These are phyloP conservation scores for Sclerotiophoma versabilis DNA, from an alignment of 2,329 filamentous ascomycete species.

Conservation along the genomic window DNA sequence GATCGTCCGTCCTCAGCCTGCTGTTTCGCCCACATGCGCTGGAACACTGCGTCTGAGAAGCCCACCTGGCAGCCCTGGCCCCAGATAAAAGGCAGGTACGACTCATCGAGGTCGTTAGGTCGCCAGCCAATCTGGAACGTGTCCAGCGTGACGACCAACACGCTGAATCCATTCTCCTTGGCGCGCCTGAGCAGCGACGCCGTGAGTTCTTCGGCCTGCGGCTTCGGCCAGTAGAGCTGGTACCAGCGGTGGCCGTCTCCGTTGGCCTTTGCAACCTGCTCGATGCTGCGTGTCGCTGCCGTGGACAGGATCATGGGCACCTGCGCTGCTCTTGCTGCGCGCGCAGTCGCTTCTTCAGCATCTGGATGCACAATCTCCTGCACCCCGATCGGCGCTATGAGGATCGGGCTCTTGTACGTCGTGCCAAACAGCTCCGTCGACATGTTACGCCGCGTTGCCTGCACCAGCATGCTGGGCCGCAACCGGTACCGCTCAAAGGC, in stretches of 20 bases:
- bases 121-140: constrained; percentile 74
- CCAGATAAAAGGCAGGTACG: constrained; percentile 66
- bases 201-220: constrained; percentile 69
- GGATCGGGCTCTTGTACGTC: constrained; percentile 59
- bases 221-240: constrained; percentile 78
- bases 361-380: constrained; percentile 72
- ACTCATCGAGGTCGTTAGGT: constrained; percentile 70
- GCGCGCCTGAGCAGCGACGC: constrained; percentile 68
- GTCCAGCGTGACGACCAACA: constrained; percentile 75
- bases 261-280: constrained; percentile 68
- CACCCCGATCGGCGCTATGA: constrained; percentile 74
- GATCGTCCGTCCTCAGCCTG: constrained; percentile 42
- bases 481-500: constrained; percentile 52
- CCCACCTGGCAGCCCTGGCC: constrained; percentile 46
- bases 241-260: constrained; percentile 70
- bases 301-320: constrained; percentile 74
- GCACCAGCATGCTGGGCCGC: constrained; percentile 51
- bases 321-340: constrained; percentile 65
- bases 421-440: constrained; percentile 49
- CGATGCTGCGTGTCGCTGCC: constrained; percentile 68
- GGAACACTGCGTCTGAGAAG: constrained; percentile 49
- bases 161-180: constrained; percentile 66
- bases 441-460: constrained; percentile 45
- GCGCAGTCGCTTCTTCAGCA: constrained; percentile 68
- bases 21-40: constrained; percentile 41